Conservation (phyloP, 768 basidiomycete genomes). For the Lanmaoa pseudosensibilis region DNA sequence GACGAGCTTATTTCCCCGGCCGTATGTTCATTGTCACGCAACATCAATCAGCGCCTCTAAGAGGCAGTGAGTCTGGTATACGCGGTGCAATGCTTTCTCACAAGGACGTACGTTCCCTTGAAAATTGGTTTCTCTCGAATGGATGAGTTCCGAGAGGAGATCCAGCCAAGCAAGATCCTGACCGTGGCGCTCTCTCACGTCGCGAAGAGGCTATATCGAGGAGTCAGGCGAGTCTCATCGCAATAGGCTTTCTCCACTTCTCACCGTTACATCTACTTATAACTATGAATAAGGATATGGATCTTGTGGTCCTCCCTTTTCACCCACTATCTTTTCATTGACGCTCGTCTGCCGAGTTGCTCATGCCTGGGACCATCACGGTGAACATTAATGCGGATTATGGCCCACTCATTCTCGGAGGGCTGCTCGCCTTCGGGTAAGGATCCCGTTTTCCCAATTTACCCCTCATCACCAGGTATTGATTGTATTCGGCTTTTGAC, state of each 20-base stretch:
- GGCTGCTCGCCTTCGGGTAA: conserved; percentile 24
- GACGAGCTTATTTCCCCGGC: background rate
- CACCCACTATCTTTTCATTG: background rate
- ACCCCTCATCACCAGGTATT: background rate
- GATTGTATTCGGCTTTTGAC: background rate
- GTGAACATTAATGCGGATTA: conserved; percentile 8
- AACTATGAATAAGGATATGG: background rate
- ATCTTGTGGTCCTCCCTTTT: background rate
- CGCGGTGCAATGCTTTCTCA: no score
- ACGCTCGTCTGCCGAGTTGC: background rate
- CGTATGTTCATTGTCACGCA: background rate
- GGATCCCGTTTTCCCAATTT: background rate
- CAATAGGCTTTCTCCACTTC: background rate
- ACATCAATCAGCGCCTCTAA: background rate
- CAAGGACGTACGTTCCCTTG: background rate
- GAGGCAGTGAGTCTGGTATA: no score
- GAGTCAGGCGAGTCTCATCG: background rate
- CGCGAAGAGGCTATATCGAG: background rate
- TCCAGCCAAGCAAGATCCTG: background rate
- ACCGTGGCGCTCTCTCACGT: background rate
- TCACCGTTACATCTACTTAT: conserved; percentile 2
- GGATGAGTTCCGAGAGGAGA: background rate
- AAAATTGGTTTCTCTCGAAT: background rate
- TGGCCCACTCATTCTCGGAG: conserved; percentile 24
- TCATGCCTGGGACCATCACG: background rate